A percentile compares a stretch with the other conserved stretches of the same genome.
Conservation (phyloP, 768 basidiomycete genomes). For the Russula brevipes region DNA sequence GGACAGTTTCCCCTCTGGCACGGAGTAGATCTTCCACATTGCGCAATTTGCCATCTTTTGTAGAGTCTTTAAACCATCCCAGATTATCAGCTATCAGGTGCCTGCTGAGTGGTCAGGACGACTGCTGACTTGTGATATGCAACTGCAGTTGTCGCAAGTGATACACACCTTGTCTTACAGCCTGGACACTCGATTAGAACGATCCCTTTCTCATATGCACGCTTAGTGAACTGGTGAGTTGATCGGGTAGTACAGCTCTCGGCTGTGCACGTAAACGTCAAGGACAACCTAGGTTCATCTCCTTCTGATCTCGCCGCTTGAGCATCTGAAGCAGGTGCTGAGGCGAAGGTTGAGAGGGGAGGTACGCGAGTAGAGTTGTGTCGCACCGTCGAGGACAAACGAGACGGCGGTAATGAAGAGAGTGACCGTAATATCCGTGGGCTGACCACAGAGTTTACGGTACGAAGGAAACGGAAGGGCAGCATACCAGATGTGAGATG, state of each 20-base stretch:
- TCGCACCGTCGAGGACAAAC: conserved; percentile 7
- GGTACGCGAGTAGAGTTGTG: conserved; percentile 3
- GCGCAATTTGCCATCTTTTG: conserved; percentile 60
- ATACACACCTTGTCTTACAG: conserved; percentile 76
- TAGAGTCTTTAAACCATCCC: conserved; percentile 86
- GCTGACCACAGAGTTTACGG: conserved; percentile 1
- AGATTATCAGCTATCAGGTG: conserved; percentile 88
- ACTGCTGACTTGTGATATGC: not conserved
- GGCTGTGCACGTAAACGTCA: conserved; percentile 87
- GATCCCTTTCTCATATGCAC: conserved; percentile 81
- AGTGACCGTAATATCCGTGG: conserved; percentile 3
- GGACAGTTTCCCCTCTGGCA: conserved; percentile 72
- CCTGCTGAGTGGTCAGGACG: conserved; percentile 33
- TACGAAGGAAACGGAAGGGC: conserved; percentile 7
- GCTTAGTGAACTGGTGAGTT: conserved; percentile 80
- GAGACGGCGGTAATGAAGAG: not conserved
- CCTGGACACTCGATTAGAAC: conserved; percentile 89
- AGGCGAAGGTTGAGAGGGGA: not conserved
- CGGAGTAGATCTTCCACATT: conserved; percentile 81
- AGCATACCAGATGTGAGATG: not conserved
- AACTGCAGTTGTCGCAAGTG: not conserved
- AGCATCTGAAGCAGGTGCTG: conserved; percentile 11
- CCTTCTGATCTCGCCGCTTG: conserved; percentile 33
- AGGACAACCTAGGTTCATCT: conserved; percentile 57
- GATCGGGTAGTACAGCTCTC: conserved; percentile 69